Evolutionary conservation across 2,329 filamentous ascomycete species (phyloP).

Genomic region (Xylariaceae sp.): DNA sequence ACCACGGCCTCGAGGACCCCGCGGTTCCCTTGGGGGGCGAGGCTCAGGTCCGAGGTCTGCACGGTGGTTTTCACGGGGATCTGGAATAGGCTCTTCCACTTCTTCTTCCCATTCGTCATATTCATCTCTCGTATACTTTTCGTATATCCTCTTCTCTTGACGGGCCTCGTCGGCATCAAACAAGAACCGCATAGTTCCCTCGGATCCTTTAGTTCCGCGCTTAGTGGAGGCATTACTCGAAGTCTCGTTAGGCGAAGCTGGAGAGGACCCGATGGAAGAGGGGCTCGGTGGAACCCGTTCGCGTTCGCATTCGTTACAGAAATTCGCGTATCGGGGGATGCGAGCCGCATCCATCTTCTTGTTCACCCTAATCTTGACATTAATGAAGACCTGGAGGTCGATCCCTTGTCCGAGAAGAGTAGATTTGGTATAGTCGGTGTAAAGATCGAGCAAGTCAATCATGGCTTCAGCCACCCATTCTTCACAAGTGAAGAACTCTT

Average conservation of each 20-base stretch:
- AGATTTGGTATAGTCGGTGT: constrained; percentile 73
- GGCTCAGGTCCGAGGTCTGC: constrained; percentile 23
- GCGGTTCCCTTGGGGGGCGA: constrained; percentile 25
- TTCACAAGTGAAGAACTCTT: constrained; percentile 44
- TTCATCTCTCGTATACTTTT: constrained; percentile 66
- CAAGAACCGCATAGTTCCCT: constrained; percentile 84
- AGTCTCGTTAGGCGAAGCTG: constrained; percentile 35
- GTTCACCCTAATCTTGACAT: constrained; percentile 82
- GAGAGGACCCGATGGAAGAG: constrained; percentile 33
- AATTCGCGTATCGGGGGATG: constrained; percentile 60
- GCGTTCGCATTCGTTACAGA: constrained; percentile 50
- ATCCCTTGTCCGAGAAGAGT: constrained; percentile 72
- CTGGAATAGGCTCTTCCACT: constrained; percentile 59
- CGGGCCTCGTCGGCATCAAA: constrained; percentile 74
- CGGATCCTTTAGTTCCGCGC: constrained; percentile 32
- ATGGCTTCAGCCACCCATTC: constrained; percentile 67
- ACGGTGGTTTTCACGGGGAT: constrained; percentile 21
- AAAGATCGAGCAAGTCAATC: constrained; percentile 86
- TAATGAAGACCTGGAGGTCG: constrained; percentile 74
- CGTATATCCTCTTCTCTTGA: constrained; percentile 65
- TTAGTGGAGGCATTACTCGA: constrained; percentile 30
- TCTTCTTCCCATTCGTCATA: constrained; percentile 76
- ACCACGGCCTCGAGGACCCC: constrained; percentile 18
- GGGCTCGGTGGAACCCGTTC: constrained; percentile 29
- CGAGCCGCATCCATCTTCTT: constrained; percentile 66